Percentiles rank a stretch among this genome's conserved stretches.
Evolutionary conservation across 352 stramenopile genomes (phyloP).

Genomic region (Pythium chondricola): DNA sequence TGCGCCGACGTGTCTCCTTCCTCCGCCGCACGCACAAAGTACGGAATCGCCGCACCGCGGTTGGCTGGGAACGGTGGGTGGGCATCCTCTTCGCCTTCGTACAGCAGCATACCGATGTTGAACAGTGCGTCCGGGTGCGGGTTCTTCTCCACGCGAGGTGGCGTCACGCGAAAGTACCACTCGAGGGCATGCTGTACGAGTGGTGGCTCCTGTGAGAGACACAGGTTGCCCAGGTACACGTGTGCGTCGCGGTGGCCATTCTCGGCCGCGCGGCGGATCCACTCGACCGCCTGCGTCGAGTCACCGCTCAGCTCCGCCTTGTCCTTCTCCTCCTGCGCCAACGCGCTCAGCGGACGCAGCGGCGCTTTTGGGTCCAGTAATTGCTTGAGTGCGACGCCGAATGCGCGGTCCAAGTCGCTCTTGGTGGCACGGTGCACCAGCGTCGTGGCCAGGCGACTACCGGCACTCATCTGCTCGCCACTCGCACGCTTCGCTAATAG

Average conservation of each 20-base stretch:
- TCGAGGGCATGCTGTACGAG: slow-evolving; percentile 58
- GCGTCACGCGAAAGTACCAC: slow-evolving; percentile 67
- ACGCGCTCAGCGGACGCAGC: slow-evolving; percentile 36
- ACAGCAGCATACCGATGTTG: slow-evolving; percentile 78
- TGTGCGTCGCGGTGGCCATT: slow-evolving; percentile 72
- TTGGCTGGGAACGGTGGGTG: slow-evolving; percentile 58
- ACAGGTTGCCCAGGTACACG: slow-evolving; percentile 78
- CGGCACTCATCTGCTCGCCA: slow-evolving; percentile 4
- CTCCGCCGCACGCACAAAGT: slow-evolving; percentile 76
- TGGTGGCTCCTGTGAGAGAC: slow-evolving; percentile 68
- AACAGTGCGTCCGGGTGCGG: slow-evolving; percentile 79
- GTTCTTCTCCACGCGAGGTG: slow-evolving; percentile 31
- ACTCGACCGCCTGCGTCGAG: slow-evolving; percentile 69
- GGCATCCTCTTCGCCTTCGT: slow-evolving; percentile 63
- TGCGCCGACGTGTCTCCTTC: slow-evolving; percentile 70
- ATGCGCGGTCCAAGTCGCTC: slow-evolving; percentile 54
- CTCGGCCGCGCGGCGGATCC: slow-evolving; percentile 71
- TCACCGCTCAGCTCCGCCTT: slow-evolving; percentile 24
- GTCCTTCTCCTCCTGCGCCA: slow-evolving; percentile 21
- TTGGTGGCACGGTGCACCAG: slow-evolving; percentile 61
- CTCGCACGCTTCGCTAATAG: slow-evolving; percentile 33
- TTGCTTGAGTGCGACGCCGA: slow-evolving; percentile 64
- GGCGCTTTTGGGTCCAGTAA: slow-evolving; percentile 53
- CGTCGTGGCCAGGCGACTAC: slow-evolving; percentile 8
- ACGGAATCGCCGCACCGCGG: slow-evolving; percentile 54